Percentiles rank a stretch among this genome's conserved stretches.
These are phyloP conservation scores for Fusarium sarcochroum DNA, from an alignment of 2,329 filamentous ascomycete species.

Conservation along the genomic window DNA sequence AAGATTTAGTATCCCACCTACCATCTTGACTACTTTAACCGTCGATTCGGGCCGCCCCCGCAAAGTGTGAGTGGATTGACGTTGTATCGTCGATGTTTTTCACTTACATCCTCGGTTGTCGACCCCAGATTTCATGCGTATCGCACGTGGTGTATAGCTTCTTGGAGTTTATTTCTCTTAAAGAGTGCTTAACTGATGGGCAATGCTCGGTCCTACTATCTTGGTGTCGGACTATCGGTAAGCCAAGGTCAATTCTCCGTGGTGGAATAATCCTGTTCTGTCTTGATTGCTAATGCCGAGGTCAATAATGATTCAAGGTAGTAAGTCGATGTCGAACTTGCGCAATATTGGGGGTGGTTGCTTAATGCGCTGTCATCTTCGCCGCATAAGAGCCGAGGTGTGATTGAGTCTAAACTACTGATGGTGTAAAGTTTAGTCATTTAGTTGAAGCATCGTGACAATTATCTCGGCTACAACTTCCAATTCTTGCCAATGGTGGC, in stretches of 20 bases:
- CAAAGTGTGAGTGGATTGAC: slow-evolving; percentile 12
- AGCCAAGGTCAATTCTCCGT: neutral
- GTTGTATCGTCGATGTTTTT: neutral
- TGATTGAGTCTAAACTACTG: neutral
- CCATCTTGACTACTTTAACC: neutral
- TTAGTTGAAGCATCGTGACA: neutral
- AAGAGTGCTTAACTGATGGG: neutral
- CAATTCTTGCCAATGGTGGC: neutral
- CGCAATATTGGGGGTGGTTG: neutral
- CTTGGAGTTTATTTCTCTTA: neutral
- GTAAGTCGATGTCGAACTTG: neutral
- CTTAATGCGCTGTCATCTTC: neutral
- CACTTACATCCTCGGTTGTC: neutral
- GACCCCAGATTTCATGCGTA: neutral
- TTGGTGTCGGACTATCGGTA: neutral
- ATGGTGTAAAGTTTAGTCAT: slow-evolving; percentile 5
- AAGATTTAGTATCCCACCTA: neutral
- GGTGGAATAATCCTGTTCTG: neutral
- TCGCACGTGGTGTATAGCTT: neutral
- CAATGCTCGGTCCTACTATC: slow-evolving; percentile 16
- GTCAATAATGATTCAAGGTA: accelerated
- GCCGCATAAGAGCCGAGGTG: slow-evolving; percentile 16
- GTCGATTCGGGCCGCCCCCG: slow-evolving; percentile 30
- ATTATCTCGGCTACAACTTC: too few relatives aligned
- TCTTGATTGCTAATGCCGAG: neutral